These are phyloP conservation scores for Polyporus arcularius DNA, from an alignment of 768 basidiomycete species.

Conservation along the genomic window DNA sequence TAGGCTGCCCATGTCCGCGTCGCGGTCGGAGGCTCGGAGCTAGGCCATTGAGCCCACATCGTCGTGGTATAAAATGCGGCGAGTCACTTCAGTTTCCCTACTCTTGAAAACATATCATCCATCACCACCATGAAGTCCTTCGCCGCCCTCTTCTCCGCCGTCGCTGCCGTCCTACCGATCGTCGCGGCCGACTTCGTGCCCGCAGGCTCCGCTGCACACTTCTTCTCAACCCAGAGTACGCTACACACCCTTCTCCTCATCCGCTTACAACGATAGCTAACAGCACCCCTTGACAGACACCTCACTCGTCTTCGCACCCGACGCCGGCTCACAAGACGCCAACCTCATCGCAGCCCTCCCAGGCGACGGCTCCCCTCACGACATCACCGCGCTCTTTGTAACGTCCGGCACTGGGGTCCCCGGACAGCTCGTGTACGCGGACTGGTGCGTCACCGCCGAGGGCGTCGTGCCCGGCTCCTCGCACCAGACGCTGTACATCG, in stretches of 20 bases:
- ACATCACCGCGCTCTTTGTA: constrained; percentile 8
- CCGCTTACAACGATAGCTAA: background rate
- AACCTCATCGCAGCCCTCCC: background rate
- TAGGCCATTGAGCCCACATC: too few species aligned
- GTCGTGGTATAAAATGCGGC: too few species aligned
- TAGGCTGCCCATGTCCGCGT: too few species aligned
- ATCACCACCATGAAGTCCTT: background rate
- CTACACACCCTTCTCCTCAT: background rate
- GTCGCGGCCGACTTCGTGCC: constrained; percentile 11
- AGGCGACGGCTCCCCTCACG: constrained; percentile 11
- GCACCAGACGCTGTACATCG: constrained; percentile 9
- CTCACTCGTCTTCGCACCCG: constrained; percentile 4
- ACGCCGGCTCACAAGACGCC: background rate
- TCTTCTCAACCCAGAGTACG: constrained; percentile 11
- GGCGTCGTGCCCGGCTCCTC: constrained; percentile 8
- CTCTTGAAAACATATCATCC: too few species aligned
- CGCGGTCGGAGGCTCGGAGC: too few species aligned
- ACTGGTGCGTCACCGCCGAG: constrained; percentile 11
- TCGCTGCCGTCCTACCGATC: background rate
- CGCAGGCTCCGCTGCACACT: constrained; percentile 7
- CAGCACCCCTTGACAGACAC: background rate
- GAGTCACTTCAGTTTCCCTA: too few species aligned
- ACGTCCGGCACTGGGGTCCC: background rate
- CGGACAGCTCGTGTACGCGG: constrained; percentile 7
- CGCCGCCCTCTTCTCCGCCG: background rate